A percentile compares a stretch with the other conserved stretches of the same genome.
Conservation (phyloP, 2,329 filamentous ascomycete genomes). For the Xylaria sp. region DNA sequence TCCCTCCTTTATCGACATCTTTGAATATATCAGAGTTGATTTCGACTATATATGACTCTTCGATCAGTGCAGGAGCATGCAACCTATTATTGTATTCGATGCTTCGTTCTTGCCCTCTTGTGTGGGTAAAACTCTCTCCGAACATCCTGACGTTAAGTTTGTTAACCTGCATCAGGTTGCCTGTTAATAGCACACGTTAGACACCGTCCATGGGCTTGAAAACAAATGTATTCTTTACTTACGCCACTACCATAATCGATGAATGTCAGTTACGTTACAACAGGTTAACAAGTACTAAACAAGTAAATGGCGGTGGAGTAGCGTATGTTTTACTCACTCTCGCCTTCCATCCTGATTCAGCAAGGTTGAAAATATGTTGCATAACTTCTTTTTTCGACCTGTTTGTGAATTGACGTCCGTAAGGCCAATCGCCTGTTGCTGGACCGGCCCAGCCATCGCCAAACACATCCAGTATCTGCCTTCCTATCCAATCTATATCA, state of each 20-base stretch:
- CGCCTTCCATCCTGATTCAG: background rate
- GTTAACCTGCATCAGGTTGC: no score
- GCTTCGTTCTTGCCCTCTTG: background rate
- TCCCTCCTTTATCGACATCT: background rate
- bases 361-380: background rate
- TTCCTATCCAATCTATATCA: slow-evolving; percentile 9
- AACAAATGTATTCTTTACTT: background rate
- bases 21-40: background rate
- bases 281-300: background rate
- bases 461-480: background rate
- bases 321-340: slow-evolving; percentile 18
- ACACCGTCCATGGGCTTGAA: no score
- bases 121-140: background rate
- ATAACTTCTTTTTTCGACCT: background rate
- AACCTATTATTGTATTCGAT: background rate
- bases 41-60: background rate
- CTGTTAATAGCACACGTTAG: background rate
- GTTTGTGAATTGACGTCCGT: background rate
- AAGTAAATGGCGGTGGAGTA: background rate
- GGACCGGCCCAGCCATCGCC: background rate
- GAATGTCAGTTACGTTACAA: background rate
- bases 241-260: slow-evolving; percentile 16
- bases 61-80: background rate
- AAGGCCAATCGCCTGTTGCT: background rate
- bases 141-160: no score